Base-by-base conservation (phyloP, 768 basidiomycete genomes). In the Filobasidium wieringae region DNA sequence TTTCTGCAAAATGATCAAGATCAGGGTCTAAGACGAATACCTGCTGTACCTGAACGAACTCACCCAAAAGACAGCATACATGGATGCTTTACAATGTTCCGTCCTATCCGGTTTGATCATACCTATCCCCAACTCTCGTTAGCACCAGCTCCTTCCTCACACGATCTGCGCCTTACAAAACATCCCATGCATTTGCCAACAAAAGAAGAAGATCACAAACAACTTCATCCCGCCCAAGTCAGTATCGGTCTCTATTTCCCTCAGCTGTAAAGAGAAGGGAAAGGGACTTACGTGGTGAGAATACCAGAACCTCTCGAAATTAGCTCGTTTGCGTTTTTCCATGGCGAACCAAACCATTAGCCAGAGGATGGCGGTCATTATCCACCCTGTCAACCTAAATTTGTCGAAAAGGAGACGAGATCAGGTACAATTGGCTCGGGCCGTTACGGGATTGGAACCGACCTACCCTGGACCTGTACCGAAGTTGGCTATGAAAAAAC, bases 131-230 rank as follows among this genome's bases (percentile, higher is more conserved):
- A n/a, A 24, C 9, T n/a, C n/a, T 37, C 11, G 36, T n/a, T 9
- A 37, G n/a, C n/a, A 37, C 11, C n/a, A 37, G 9, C 36, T 9
- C 36, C 36, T 37, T 37, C n/a, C n/a, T 11, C 41, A 24, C 41
- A 43, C 19, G 8, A 7, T 14, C 19, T 19, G 7, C 26, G 26
- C n/a, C 64, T 60, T 37, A 68, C 67, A 69, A 81, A 88, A 92
- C 86, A 92, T 86, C 54, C 90, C 90, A 69, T 92, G 91, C 30
- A 93, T 77, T 72, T 96, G 92, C 92, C 92, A 95, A 69, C 79
- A 77, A 72, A 89, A 80, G 79, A 96, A 95, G 81, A 93, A 93
- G 58, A 87, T 70, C 67, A 93, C 81, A 78, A 91, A 93, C 60
- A 95, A 78, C 72, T 95, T 86, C 70, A 88, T 84, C 8, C 32